Base-by-base conservation (phyloP, 1,139 yeast genomes). In the Pichia sp. region DNA sequence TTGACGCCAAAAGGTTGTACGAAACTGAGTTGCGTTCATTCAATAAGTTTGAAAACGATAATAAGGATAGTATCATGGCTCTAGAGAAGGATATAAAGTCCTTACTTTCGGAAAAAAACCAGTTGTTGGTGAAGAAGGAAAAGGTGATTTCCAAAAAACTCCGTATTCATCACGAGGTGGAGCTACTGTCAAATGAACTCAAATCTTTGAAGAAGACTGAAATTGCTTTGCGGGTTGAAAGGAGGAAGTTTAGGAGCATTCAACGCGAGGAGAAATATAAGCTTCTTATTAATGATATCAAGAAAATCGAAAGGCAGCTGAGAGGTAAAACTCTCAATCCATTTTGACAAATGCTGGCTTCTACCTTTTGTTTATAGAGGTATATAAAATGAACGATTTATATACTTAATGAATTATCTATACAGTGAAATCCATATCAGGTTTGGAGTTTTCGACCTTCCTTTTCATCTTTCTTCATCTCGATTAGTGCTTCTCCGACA, bases 401-500 rank as follows among this genome's bases (percentile, higher is more conserved):
- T 31, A 31, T 31, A 31, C 34, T 8, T 31, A 31, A 31, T 31
- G n/a, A 43, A 19, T 41, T 43, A 43, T 43, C 1, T 43, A 15
- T 29, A 43, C n/a, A 43, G 8, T 11, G 30, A 29, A 29, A 43
- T 19, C 23, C 23, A 3, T 19, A 19, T 19, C 23, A 19, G 23
- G 23, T 19, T 19, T 19, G 3, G 23, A 19, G 23, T 19, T 19
- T 19, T 19, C 23, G 23, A 19, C 2, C 23, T 19, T 19, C n/a
- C 16, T 10, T 23, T 36, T 36, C 13, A 3, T 49, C 34, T 8
- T 45, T 32, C 8, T 32, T 34, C n/a, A 7, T 5, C n/a, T 54
- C 53, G 1, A 34, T 30, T 10, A 56, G 41, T 5, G 71, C 66
- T 8, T 64, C 59, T 1, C 89, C 90, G n/a, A 85, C 70, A 49